These are phyloP conservation scores for Dillenia turbinata DNA, from an alignment of 164 flowering plant species.

Conservation along the genomic window DNA sequence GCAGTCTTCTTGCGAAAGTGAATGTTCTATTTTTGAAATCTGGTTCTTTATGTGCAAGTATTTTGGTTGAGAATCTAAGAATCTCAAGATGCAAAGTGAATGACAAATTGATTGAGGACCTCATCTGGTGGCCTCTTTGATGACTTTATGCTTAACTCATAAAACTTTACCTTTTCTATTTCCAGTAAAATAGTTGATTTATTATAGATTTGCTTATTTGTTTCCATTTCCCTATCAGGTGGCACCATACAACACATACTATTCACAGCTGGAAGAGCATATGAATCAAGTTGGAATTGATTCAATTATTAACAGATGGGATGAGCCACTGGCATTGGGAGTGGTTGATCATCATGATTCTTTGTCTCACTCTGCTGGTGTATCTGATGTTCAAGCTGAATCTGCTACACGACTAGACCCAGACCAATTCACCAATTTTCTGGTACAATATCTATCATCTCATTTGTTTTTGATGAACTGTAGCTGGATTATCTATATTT, in stretches of 20 bases:
- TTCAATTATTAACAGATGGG: conserved; percentile 72
- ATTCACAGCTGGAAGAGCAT: conserved; percentile 83
- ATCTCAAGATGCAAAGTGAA: too few relatives aligned
- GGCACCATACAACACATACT: conserved; percentile 93
- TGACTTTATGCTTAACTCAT: too few relatives aligned
- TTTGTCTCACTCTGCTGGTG: conserved; percentile 95
- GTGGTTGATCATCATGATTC: conserved; percentile 98
- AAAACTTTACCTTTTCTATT: too few relatives aligned
- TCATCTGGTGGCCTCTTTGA: too few relatives aligned
- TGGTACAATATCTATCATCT: conserved; percentile 43
- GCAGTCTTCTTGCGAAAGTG: too few relatives aligned
- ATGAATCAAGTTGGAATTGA: conserved; percentile 81
- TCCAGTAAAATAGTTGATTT: too few relatives aligned
- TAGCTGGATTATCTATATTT: neutral
- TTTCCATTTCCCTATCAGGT: conserved; percentile 39
- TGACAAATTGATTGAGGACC: too few relatives aligned
- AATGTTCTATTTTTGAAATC: too few relatives aligned
- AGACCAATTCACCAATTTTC: conserved; percentile 78
- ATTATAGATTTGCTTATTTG: too few relatives aligned
- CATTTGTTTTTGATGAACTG: neutral
- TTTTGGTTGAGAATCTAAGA: too few relatives aligned
- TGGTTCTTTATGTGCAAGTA: too few relatives aligned
- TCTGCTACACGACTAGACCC: conserved; percentile 75
- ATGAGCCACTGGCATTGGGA: conserved; percentile 79
- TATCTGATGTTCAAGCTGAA: conserved; percentile 91